These are phyloP conservation scores for Pholiota adiposa DNA, from an alignment of 1,284 basidiomycete species.

Conservation along the genomic window DNA sequence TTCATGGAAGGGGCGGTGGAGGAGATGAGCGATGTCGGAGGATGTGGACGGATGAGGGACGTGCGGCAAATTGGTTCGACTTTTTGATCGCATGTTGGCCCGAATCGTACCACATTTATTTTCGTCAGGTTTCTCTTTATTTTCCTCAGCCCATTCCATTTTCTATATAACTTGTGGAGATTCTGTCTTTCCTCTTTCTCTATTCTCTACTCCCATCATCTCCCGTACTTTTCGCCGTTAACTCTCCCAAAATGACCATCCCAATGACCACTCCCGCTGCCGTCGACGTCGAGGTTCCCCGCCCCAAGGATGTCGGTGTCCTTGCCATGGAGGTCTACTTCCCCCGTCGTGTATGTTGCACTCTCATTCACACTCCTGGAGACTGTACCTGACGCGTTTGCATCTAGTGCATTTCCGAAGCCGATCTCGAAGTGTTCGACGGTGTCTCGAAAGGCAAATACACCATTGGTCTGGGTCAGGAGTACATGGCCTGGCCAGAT, in stretches of 20 bases:
- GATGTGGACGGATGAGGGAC: not conserved
- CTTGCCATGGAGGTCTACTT: slow-evolving; percentile 95
- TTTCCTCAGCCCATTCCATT: slow-evolving; percentile 37
- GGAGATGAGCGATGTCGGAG: not conserved
- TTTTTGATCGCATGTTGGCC: slow-evolving; percentile 20
- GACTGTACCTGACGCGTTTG: slow-evolving; percentile 19
- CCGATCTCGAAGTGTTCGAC: slow-evolving; percentile 94
- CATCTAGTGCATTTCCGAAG: slow-evolving; percentile 89
- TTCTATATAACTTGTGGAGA: slow-evolving; percentile 36
- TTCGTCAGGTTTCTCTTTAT: slow-evolving; percentile 36
- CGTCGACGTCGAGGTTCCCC: slow-evolving; percentile 45
- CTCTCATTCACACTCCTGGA: slow-evolving; percentile 10
- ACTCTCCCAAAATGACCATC: slow-evolving; percentile 41
- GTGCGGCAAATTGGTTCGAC: slow-evolving; percentile 24
- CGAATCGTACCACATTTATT: slow-evolving; percentile 49
- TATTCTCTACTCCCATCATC: slow-evolving; percentile 19
- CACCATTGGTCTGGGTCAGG: slow-evolving; percentile 98
- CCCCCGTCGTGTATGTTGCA: slow-evolving; percentile 76
- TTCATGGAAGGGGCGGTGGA: not conserved
- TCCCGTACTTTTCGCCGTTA: slow-evolving; percentile 21
- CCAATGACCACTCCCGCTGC: slow-evolving; percentile 34
- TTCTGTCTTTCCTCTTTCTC: slow-evolving; percentile 16
- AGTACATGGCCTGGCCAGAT: slow-evolving; percentile 98
- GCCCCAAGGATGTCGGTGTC: slow-evolving; percentile 92
- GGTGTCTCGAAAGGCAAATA: slow-evolving; percentile 97